Evolutionary conservation across 345 rosid species (phyloP).

Genomic region (Nephelium lappaceum): DNA sequence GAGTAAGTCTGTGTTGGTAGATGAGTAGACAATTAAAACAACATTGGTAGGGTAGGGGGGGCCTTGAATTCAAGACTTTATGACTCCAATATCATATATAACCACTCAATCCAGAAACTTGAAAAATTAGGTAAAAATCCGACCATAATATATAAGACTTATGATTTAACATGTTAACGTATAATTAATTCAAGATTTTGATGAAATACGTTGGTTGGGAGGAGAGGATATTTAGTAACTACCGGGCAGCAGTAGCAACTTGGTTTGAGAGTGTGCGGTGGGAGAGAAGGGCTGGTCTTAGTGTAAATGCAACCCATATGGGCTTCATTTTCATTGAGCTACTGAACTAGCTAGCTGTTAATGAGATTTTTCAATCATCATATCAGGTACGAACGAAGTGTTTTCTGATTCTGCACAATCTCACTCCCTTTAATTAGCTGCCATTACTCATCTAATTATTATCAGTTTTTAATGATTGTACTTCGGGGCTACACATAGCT

Average conservation of each 20-base stretch:
- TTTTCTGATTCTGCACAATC: neutral
- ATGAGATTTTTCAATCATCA: neutral
- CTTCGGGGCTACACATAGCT: neutral
- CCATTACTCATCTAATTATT: neutral
- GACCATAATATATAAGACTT: too few species aligned
- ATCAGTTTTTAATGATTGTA: conserved; percentile 18
- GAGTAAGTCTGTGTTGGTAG: too few species aligned
- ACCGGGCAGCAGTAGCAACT: conserved; percentile 5
- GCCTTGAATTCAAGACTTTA: too few species aligned
- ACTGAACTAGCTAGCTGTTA: neutral
- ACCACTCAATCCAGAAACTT: too few species aligned
- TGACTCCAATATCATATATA: too few species aligned
- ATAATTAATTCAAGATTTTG: too few species aligned
- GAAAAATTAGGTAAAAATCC: too few species aligned
- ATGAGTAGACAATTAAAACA: too few species aligned
- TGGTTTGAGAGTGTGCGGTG: neutral
- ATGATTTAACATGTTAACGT: too few species aligned
- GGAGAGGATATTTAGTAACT: too few species aligned
- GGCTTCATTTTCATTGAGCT: neutral
- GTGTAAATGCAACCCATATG: conserved; percentile 1
- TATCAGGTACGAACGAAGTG: neutral
- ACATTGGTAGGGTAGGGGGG: too few species aligned
- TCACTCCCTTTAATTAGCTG: neutral
- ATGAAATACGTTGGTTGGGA: too few species aligned
- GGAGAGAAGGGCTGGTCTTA: conserved; percentile 2